Percentiles rank a stretch among this genome's conserved stretches.
Evolutionary conservation across 2,329 filamentous ascomycete species (phyloP).

Genomic region (Tothia fuscella): DNA sequence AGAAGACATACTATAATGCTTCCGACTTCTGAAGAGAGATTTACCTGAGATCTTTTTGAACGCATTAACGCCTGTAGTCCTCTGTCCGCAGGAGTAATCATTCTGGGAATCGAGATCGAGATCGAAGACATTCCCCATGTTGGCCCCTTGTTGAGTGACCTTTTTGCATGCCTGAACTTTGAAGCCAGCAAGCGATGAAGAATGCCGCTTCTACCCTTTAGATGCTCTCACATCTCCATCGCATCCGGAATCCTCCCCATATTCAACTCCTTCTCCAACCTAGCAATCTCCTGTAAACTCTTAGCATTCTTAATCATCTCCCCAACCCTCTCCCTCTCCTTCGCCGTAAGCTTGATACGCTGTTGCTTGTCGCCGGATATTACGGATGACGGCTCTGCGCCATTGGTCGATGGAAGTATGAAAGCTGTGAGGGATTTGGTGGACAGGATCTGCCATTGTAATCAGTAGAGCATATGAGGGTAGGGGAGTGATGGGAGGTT

Average conservation of each 20-base stretch:
- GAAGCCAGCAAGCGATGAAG: slow-evolving; percentile 16
- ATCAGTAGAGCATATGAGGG: neutral
- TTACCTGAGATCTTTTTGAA: no score
- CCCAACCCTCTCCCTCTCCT: slow-evolving; percentile 75
- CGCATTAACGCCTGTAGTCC: no score
- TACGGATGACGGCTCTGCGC: slow-evolving; percentile 27
- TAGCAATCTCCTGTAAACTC: slow-evolving; percentile 79
- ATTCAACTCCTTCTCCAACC: slow-evolving; percentile 80
- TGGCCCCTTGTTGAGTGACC: neutral
- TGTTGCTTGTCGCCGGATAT: neutral
- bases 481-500: neutral
- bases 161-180: neutral
- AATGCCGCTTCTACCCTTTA: no score
- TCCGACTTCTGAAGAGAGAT: no score
- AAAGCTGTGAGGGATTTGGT: slow-evolving; percentile 64
- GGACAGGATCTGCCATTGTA: slow-evolving; percentile 59
- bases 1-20: no score
- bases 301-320: slow-evolving; percentile 80
- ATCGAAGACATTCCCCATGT: no score
- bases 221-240: no score
- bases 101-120: no score
- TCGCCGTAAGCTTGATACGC: slow-evolving; percentile 70
- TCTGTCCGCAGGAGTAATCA: no score
- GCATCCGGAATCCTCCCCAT: slow-evolving; percentile 75
- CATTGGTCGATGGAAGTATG: slow-evolving; percentile 35